Base-by-base conservation (phyloP, 108 stramenopile genomes). In the Cyclotella kingstonii region DNA sequence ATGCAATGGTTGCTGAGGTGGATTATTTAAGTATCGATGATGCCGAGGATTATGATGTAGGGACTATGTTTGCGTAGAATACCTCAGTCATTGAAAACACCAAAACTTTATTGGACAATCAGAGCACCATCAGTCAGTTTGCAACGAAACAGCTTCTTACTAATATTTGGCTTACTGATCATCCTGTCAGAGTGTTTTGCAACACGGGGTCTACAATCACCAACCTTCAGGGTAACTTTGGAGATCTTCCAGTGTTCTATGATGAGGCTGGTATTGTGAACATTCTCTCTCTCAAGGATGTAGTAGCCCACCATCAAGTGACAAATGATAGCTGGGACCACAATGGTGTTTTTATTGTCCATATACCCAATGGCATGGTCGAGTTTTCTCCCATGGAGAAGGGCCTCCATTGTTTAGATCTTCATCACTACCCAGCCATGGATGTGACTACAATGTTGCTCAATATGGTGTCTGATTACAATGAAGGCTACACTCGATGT, bases 211-310 rank as follows among this genome's bases (percentile, higher is more conserved):
- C 15, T 8, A 17, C 35, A 2, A 43, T 18, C 11, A 47, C 50
- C 25, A 25, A 34, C 41, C 23, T 49, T 2, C 10, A 41, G 10
- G 71, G 80, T 1, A 14, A 53, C 15, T 28, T 48, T 9, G 70
- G 63, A 22, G n/a, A 15, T 2, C n/a, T n/a, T n/a, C n/a, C n/a
- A n/a, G 77, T 82, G 1, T 76, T 73, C 63, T 70, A 48, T 39
- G 28, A 81, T 52, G 58, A 60, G 18, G 35, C 63, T 6, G 58
- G 70, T n/a, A 66, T 77, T 36, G 76, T 67, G 1, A n/a, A n/a
- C n/a, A n/a, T n/a, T n/a, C n/a, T n/a, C n/a, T n/a, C n/a, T n/a
- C n/a, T n/a, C n/a, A 74, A 78, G 50, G 70, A 76, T 19, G 47
- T 77, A 2, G 18, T 43, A 21, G 14, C 53, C 7, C n/a, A 15